Evolutionary conservation across 306 rosid species (phyloP).

Genomic region (Trifolium dubium): DNA sequence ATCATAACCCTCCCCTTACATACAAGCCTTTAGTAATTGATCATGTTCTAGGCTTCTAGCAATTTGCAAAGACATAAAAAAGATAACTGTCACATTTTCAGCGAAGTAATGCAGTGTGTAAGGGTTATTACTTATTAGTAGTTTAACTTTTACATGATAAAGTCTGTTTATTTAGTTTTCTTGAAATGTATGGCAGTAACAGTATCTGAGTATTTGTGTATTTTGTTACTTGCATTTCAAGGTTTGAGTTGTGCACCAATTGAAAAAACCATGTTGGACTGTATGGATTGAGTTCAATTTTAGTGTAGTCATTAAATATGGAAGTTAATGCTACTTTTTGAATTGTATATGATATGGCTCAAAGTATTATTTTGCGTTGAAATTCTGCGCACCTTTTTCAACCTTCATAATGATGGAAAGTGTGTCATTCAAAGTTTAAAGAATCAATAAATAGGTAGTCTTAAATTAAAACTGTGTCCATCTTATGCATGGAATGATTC

Average conservation of each 20-base stretch:
- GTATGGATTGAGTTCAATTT: conserved; percentile 12
- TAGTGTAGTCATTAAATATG: conserved; percentile 24
- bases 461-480: not conserved
- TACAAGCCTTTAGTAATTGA: not conserved
- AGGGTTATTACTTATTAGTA: not conserved
- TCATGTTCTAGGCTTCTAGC: not conserved
- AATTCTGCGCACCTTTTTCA: not conserved
- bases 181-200: not conserved
- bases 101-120: not conserved
- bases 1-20: not conserved
- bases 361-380: conserved; percentile 22
- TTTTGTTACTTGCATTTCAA: conserved; percentile 30
- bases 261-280: conserved; percentile 33
- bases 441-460: not conserved
- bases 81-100: conserved; percentile 13
- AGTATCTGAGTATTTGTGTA: not conserved
- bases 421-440: not conserved
- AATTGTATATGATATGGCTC: conserved; percentile 4
- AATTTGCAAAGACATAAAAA: not conserved
- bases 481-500: not conserved
- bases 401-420: conserved; percentile 24
- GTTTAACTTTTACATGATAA: not conserved
- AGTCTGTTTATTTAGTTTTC: conserved; percentile 10
- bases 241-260: conserved; percentile 13
- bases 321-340: not conserved